Evolutionary conservation across 2,329 filamentous ascomycete genomes (phyloP).

Genomic region (Exserohilum rostratum): DNA sequence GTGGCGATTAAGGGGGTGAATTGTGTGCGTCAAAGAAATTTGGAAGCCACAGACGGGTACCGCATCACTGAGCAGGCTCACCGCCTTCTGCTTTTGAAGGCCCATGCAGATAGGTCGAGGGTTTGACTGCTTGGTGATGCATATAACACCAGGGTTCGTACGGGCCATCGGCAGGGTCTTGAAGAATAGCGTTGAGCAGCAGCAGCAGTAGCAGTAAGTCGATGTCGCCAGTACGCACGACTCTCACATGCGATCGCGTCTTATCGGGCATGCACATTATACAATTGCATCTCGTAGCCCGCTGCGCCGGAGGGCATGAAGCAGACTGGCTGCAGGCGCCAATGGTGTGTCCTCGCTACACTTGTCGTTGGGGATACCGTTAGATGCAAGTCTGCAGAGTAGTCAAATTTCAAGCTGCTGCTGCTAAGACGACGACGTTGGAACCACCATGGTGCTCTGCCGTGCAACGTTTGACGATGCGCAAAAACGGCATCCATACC

Average conservation of each 20-base stretch:
- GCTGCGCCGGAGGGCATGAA: slow-evolving; percentile 10
- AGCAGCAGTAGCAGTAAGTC: no score
- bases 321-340: slow-evolving; percentile 14
- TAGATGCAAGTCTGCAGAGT: slow-evolving; percentile 10
- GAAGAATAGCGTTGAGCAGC: slow-evolving; percentile 31
- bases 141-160: slow-evolving; percentile 12
- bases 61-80: slow-evolving; percentile 3
- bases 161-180: slow-evolving; percentile 11
- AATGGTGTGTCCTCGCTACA: slow-evolving; percentile 9
- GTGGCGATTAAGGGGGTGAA: background rate
- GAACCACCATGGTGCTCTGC: slow-evolving; percentile 26
- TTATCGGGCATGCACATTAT: slow-evolving; percentile 43
- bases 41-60: background rate
- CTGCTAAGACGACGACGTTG: background rate
- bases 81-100: slow-evolving; percentile 22
- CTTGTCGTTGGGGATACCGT: slow-evolving; percentile 8
- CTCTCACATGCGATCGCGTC: slow-evolving; percentile 32
- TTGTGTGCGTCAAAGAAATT: background rate
- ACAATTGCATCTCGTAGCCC: slow-evolving; percentile 34
- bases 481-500: slow-evolving; percentile 9
- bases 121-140: slow-evolving; percentile 16
- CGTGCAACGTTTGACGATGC: slow-evolving; percentile 16
- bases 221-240: slow-evolving; percentile 27
- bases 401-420: no score
- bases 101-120: slow-evolving; percentile 16